A percentile compares a stretch with the other conserved stretches of the same genome.
phyloP scores from a whole-genome alignment of 176 grass and related monocot species.

The Panicum miliaceum region DNA sequence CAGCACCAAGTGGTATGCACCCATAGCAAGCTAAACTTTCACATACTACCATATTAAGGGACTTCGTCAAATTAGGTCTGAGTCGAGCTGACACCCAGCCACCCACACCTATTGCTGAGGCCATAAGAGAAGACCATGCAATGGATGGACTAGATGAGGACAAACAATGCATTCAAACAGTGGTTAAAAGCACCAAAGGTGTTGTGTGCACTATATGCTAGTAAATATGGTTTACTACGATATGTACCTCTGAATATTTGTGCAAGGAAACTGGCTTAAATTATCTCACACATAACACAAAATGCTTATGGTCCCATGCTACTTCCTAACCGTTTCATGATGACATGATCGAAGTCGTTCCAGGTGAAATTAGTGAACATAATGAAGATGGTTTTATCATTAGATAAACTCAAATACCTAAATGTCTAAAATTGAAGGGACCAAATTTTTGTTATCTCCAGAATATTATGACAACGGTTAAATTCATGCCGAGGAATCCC shows the following conservation, averaged over 20 bases:
- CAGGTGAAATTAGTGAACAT: constrained; percentile 18
- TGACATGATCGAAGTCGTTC: background rate
- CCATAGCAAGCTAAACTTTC: constrained; percentile 7
- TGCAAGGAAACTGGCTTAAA: constrained; percentile 24
- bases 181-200: background rate
- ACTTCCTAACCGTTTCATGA: constrained; percentile 14
- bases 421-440: background rate
- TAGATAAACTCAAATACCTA: constrained; percentile 22
- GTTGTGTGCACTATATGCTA: background rate
- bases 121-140: background rate
- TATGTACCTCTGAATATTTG: constrained; percentile 20
- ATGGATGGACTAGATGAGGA: constrained; percentile 5
- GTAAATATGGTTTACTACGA: constrained; percentile 3
- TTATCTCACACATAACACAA: constrained; percentile 9
- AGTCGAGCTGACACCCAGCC: background rate
- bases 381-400: constrained; percentile 24
- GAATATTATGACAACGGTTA: background rate
- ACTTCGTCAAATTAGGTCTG: constrained; percentile 12
- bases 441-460: constrained; percentile 2
- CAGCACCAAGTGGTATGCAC: background rate
- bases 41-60: constrained; percentile 19
- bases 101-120: background rate
- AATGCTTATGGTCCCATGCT: background rate
- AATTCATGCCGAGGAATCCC: constrained; percentile 20
- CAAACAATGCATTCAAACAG: background rate